Evolutionary conservation across 805 yeast genomes (phyloP).

Genomic region (Saccharomyces eubayanus): DNA sequence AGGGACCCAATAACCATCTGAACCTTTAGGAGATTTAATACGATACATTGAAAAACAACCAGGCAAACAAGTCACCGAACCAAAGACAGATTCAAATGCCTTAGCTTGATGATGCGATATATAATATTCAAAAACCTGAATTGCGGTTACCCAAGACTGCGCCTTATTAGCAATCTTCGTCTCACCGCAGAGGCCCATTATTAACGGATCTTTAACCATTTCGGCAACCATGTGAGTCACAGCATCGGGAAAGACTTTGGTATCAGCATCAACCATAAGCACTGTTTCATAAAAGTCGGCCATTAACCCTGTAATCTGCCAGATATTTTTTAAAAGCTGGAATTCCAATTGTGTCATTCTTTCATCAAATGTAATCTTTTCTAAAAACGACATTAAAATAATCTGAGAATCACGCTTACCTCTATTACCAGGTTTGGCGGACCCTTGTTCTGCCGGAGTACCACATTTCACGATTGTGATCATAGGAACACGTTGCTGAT

Average conservation of each 20-base stretch:
- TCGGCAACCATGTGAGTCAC: conserved; percentile 84
- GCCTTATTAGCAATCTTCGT: conserved; percentile 81
- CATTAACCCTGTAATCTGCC: conserved; percentile 80
- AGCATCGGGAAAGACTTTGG: conserved; percentile 79
- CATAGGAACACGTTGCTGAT: conserved; percentile 81
- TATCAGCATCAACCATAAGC: conserved; percentile 93
- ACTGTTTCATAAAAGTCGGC: conserved; percentile 74
- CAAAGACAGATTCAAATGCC: conserved; percentile 91
- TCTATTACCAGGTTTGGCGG: conserved; percentile 82
- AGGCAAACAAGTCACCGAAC: conserved; percentile 90
- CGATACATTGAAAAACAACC: conserved; percentile 93
- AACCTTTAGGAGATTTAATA: conserved; percentile 80
- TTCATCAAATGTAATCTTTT: conserved; percentile 81
- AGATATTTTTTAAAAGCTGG: conserved; percentile 63
- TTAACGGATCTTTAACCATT: conserved; percentile 74
- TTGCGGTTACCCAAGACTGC: conserved; percentile 82
- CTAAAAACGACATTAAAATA: conserved; percentile 82
- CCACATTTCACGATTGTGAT: conserved; percentile 80
- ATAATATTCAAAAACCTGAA: conserved; percentile 89
- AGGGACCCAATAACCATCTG: conserved; percentile 83
- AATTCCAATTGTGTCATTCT: conserved; percentile 88
- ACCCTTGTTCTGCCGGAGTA: conserved; percentile 64
- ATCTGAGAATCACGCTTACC: conserved; percentile 95
- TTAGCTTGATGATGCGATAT: conserved; percentile 91
- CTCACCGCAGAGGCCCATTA: conserved; percentile 94